Conservation (phyloP, 495 filamentous ascomycete genomes). For the Usnea hakonensis region DNA sequence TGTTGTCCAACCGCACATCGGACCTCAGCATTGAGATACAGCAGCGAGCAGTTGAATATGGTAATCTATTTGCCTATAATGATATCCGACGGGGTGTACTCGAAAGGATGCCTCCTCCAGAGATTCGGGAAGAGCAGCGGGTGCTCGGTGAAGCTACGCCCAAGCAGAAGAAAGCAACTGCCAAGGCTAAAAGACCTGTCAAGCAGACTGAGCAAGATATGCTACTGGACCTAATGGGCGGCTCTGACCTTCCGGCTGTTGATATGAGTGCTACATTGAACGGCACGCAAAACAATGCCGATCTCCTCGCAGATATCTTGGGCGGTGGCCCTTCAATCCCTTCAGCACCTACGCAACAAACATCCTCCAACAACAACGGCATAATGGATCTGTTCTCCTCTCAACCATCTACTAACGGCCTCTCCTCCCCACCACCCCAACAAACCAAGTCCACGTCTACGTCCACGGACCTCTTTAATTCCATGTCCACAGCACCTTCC, state of each 20-base stretch:
- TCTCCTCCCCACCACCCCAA: slow-evolving; percentile 32
- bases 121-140: slow-evolving; percentile 88
- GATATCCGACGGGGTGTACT: slow-evolving; percentile 82
- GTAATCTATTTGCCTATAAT: slow-evolving; percentile 84
- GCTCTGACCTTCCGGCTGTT: slow-evolving; percentile 53
- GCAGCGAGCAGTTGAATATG: slow-evolving; percentile 89
- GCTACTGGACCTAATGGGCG: slow-evolving; percentile 87
- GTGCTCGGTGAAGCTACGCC: slow-evolving; percentile 72
- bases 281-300: slow-evolving; percentile 69
- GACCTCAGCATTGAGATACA: slow-evolving; percentile 92
- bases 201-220: slow-evolving; percentile 86
- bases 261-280: slow-evolving; percentile 30
- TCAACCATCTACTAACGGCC: slow-evolving; percentile 37
- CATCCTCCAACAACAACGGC: slow-evolving; percentile 59
- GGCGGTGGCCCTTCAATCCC: slow-evolving; percentile 47
- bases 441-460: slow-evolving; percentile 34
- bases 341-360: slow-evolving; percentile 35
- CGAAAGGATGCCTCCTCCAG: slow-evolving; percentile 94
- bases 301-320: slow-evolving; percentile 82
- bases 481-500: slow-evolving; percentile 39
- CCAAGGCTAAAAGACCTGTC: slow-evolving; percentile 62
- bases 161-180: slow-evolving; percentile 64
- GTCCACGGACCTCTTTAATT: slow-evolving; percentile 43
- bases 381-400: slow-evolving; percentile 81
- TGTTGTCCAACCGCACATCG: slow-evolving; percentile 65